Percentiles rank a stretch among this genome's conserved stretches.
Conservation (phyloP, 495 filamentous ascomycete genomes). For the Ramalina intermedia region DNA sequence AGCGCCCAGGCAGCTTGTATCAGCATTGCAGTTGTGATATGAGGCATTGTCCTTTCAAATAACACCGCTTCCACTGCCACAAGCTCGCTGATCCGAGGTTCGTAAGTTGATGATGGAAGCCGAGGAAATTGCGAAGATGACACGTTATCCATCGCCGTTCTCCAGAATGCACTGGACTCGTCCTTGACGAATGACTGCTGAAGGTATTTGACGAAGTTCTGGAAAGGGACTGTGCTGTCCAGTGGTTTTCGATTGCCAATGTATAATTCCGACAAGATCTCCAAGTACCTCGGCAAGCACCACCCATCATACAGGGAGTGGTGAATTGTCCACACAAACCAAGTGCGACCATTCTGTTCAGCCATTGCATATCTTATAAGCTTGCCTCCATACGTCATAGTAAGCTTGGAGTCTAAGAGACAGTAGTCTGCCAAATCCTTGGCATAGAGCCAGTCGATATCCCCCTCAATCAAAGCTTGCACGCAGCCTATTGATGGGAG, state of each 20-base stretch:
- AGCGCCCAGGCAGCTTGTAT: slow-evolving; percentile 41
- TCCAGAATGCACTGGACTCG: background rate
- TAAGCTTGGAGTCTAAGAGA: too few relatives aligned
- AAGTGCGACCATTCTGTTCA: slow-evolving; percentile 9
- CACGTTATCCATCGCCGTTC: too few relatives aligned
- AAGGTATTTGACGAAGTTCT: background rate
- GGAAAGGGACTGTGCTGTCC: background rate
- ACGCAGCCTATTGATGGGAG: slow-evolving; percentile 30
- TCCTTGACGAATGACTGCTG: background rate
- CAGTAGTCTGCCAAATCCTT: slow-evolving; percentile 30
- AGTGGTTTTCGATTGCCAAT: background rate
- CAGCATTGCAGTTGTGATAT: slow-evolving; percentile 31
- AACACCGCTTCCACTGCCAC: slow-evolving; percentile 14
- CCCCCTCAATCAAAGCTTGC: slow-evolving; percentile 39
- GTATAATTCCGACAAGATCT: slow-evolving; percentile 34
- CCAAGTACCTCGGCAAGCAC: slow-evolving; percentile 5
- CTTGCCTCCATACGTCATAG: too few relatives aligned
- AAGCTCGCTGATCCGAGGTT: slow-evolving; percentile 20
- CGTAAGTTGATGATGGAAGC: slow-evolving; percentile 8
- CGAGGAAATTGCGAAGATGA: background rate
- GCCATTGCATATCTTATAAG: too few relatives aligned
- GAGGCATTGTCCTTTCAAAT: slow-evolving; percentile 16
- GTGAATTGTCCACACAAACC: slow-evolving; percentile 11
- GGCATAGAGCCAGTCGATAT: too few relatives aligned
- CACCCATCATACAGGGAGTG: slow-evolving; percentile 14